These are phyloP conservation scores for Mycena belliarum DNA, from an alignment of 768 basidiomycete genomes.

Conservation along the genomic window DNA sequence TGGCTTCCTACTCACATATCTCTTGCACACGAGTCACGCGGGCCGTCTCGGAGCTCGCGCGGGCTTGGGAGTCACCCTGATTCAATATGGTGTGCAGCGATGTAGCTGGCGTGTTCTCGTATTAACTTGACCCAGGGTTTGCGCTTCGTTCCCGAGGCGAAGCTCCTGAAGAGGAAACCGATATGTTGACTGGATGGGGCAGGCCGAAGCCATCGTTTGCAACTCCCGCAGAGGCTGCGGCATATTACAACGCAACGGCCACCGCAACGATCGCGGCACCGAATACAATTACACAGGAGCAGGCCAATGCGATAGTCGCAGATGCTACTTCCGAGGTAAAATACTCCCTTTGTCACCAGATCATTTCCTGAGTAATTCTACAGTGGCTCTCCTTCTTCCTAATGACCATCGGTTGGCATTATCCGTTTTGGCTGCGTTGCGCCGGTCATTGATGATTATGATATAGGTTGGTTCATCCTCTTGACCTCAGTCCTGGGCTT, in stretches of 20 bases:
- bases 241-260: constrained; percentile 35
- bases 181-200: constrained; percentile 34
- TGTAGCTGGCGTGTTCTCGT: neutral
- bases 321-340: constrained; percentile 71
- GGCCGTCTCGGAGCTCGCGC: constrained; percentile 92
- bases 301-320: constrained; percentile 42
- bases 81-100: constrained; percentile 61
- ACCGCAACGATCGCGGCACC: constrained; percentile 11
- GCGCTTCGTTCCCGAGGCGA: constrained; percentile 58
- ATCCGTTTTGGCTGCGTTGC: constrained; percentile 22
- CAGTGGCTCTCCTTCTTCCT: constrained; percentile 90
- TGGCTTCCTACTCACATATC: constrained; percentile 28
- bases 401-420: constrained; percentile 76
- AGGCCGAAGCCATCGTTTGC: constrained; percentile 41
- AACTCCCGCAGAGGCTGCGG: constrained; percentile 47
- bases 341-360: neutral
- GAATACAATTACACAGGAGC: constrained; percentile 35
- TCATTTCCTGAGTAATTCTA: neutral
- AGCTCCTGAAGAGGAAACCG: constrained; percentile 28
- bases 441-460: neutral
- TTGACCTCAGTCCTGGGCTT: constrained; percentile 89
- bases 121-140: constrained; percentile 50
- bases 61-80: constrained; percentile 93
- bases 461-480: constrained; percentile 78
- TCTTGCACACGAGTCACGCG: constrained; percentile 91